phyloP scores from a whole-genome alignment of 805 yeast species.

The Candida verbasci region DNA sequence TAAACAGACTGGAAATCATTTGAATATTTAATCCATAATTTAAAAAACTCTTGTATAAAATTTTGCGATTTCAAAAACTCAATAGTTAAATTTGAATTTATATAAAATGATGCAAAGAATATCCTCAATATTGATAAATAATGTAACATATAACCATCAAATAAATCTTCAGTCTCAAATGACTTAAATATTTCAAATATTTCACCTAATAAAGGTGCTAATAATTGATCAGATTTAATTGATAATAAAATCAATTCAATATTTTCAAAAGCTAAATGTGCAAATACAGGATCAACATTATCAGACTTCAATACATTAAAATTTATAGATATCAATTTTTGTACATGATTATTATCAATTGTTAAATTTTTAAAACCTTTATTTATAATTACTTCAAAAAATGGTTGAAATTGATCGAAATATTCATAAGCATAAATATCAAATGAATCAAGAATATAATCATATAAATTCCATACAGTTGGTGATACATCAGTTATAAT shows the following conservation, averaged over 20 bases:
- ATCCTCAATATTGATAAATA: conserved; percentile 40
- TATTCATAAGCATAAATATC: conserved; percentile 58
- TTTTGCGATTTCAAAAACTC: conserved; percentile 34
- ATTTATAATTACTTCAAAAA: conserved; percentile 50
- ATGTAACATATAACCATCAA: conserved; percentile 43
- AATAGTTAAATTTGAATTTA: conserved; percentile 34
- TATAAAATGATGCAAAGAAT: conserved; percentile 35
- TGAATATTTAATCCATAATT: conserved; percentile 46
- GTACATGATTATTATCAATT: conserved; percentile 36
- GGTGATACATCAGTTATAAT: conserved; percentile 52
- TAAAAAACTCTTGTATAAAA: conserved; percentile 34
- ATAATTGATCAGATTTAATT: conserved; percentile 25
- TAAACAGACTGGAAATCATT: conserved; percentile 49
- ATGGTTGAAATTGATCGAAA: conserved; percentile 53
- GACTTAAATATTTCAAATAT: conserved; percentile 31
- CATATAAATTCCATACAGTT: conserved; percentile 48
- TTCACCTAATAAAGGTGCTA: conserved; percentile 30
- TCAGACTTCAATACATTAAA: conserved; percentile 31
- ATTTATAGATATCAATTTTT: conserved; percentile 32
- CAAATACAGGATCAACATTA: conserved; percentile 36
- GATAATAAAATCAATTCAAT: conserved; percentile 31
- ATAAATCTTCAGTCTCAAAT: conserved; percentile 34
- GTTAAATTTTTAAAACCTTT: conserved; percentile 44
- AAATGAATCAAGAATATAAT: conserved; percentile 47
- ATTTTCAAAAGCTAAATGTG: conserved; percentile 34